These are phyloP conservation scores for Podospora didyma DNA, from an alignment of 495 filamentous ascomycete species.

Conservation along the genomic window DNA sequence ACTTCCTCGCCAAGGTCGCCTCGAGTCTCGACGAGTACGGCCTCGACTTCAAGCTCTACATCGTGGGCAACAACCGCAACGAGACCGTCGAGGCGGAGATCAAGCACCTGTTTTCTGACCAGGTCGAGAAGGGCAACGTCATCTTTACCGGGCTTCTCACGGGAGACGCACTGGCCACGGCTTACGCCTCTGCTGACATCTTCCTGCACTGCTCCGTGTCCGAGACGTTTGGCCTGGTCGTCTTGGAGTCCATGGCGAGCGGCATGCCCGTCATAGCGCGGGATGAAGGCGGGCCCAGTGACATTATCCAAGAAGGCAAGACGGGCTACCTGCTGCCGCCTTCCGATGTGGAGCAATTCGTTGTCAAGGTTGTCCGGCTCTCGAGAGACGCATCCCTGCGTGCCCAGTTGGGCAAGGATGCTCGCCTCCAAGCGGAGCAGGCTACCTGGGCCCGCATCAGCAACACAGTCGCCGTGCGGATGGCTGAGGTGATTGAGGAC, in stretches of 20 bases:
- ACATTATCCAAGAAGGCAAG: conserved; percentile 52
- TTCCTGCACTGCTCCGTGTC: conserved; percentile 64
- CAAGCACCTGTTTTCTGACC: conserved; percentile 43
- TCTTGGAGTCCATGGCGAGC: conserved; percentile 63
- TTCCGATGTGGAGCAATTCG: conserved; percentile 50
- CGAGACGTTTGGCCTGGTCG: conserved; percentile 63
- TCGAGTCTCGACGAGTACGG: conserved; percentile 45
- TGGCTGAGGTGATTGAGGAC: conserved; percentile 47
- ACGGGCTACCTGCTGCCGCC: conserved; percentile 56
- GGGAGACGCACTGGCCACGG: conserved; percentile 48
- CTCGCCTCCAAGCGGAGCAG: conserved; percentile 49
- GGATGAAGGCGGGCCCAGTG: conserved; percentile 60
- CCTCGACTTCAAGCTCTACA: conserved; percentile 53
- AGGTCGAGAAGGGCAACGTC: conserved; percentile 43
- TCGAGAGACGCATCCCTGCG: conserved; percentile 35
- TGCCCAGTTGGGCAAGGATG: conserved; percentile 32
- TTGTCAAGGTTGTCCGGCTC: conserved; percentile 39
- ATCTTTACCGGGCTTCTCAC: conserved; percentile 56
- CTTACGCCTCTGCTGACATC: conserved; percentile 57
- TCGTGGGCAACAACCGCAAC: conserved; percentile 61
- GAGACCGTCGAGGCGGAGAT: conserved; percentile 52
- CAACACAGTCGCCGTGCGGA: conserved; percentile 55
- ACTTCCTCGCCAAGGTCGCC: conserved; percentile 53
- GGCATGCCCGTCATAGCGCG: conserved; percentile 60
- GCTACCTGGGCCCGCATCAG: conserved; percentile 64